Conservation (phyloP, 148 eudicot species). For the Rhododendron molle region DNA sequence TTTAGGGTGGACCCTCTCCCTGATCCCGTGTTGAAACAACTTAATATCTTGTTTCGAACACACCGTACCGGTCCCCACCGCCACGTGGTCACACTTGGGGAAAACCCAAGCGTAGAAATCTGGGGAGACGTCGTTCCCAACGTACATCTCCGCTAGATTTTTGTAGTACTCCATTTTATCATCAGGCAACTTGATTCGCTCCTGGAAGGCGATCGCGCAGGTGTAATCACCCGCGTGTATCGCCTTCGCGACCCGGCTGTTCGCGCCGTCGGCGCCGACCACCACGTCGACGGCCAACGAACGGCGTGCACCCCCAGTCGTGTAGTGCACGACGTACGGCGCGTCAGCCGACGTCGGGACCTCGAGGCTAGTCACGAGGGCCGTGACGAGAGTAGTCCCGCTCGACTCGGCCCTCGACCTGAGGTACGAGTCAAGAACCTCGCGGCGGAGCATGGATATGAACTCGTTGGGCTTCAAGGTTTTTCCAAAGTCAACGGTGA, state of each 20-base stretch:
- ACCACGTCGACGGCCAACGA: constrained; percentile 64
- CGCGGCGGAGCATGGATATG: constrained; percentile 92
- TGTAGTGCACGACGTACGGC: constrained; percentile 58
- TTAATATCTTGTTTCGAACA: constrained; percentile 59
- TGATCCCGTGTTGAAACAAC: constrained; percentile 47
- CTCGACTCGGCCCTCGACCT: constrained; percentile 50
- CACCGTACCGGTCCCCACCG: constrained; percentile 86
- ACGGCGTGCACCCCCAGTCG: constrained; percentile 22
- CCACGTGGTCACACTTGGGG: constrained; percentile 91
- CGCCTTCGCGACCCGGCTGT: constrained; percentile 74
- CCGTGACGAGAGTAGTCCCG: constrained; percentile 53
- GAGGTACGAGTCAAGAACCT: constrained; percentile 77
- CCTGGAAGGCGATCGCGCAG: constrained; percentile 85
- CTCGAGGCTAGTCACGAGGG: constrained; percentile 55
- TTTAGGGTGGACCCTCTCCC: constrained; percentile 46
- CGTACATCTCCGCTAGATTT: constrained; percentile 88
- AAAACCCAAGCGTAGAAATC: constrained; percentile 96
- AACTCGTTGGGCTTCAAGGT: constrained; percentile 67
- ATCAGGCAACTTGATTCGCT: constrained; percentile 67
- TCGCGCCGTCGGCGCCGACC: constrained; percentile 86
- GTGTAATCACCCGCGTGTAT: constrained; percentile 71
- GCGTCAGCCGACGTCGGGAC: constrained; percentile 32
- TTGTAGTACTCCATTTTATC: constrained; percentile 76
- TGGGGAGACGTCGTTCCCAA: constrained; percentile 86
- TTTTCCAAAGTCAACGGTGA: constrained; percentile 76